Evolutionary conservation across 768 basidiomycete genomes (phyloP).

Genomic region (Kwoniella europaea): DNA sequence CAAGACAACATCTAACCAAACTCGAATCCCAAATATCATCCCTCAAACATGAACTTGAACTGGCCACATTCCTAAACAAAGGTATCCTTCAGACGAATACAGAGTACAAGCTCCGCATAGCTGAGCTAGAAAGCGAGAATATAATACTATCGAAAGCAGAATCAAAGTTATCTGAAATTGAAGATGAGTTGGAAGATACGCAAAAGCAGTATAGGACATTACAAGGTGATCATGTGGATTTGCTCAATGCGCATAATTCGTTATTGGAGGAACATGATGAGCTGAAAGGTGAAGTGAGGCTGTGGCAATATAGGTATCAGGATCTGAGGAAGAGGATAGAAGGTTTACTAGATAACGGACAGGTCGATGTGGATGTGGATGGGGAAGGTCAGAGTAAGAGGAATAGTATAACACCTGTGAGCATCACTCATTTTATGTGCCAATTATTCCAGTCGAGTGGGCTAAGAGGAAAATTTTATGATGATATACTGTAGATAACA

Average conservation of each 20-base stretch:
- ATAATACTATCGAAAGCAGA: constrained; percentile 39
- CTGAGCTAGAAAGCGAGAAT: constrained; percentile 48
- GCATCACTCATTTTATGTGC: not conserved
- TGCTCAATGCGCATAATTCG: constrained; percentile 6
- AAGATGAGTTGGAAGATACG: constrained; percentile 31
- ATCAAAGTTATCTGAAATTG: constrained; percentile 35
- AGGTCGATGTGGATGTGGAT: not conserved
- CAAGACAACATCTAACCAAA: constrained; percentile 17
- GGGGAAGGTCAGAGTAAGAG: constrained; percentile 1
- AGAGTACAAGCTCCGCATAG: constrained; percentile 46
- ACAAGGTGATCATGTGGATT: constrained; percentile 16
- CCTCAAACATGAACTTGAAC: constrained; percentile 38
- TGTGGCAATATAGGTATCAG: constrained; percentile 20
- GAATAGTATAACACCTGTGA: constrained; percentile 14
- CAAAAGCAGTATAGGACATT: constrained; percentile 7
- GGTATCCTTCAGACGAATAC: constrained; percentile 44
- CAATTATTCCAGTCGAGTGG: too few relatives aligned
- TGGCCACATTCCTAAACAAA: constrained; percentile 48
- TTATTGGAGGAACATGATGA: constrained; percentile 26
- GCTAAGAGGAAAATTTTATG: not conserved
- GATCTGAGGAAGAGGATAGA: constrained; percentile 12
- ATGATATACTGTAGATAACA: not conserved
- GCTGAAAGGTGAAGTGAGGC: constrained; percentile 22
- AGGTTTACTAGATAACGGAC: constrained; percentile 9
- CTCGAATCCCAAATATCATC: constrained; percentile 16